Evolutionary conservation across 192 early-diverging fungal species (phyloP), one percentile per base, ranked within the genome.

Genomic region (Piromyces sp.): DNA sequence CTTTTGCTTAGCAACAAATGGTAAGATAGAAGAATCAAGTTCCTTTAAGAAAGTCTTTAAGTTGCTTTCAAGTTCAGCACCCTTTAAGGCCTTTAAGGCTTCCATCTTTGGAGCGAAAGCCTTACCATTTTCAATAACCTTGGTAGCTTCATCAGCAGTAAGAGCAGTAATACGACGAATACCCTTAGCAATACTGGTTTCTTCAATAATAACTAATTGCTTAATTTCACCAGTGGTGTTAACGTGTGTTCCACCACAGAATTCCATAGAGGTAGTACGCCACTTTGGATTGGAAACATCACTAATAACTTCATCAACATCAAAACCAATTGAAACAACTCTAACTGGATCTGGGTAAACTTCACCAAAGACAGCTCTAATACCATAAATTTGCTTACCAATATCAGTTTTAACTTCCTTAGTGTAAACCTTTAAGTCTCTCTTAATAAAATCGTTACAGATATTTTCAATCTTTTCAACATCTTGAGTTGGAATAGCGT

Each of bases 181-280:
- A 83, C 97, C 97, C 92, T 97, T 97, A 86, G 96, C 94, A 84
- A 98, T 95, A 86, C 93, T 93, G 30, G 87, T 82, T 85, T 98
- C 97, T 89, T 99, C 97, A 78, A 95, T 85, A 81, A 98, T 90
- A 33, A 89, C 90, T 86, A 97, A 92, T 33, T 88, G 85, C 87
- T 95, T 96, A 82, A 99, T 95, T 79, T 97, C 95, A 13, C 92
- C 90, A 2, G 97, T 99, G 86, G 91, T 89, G 30, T 89, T 87
- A 30, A 98, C 96, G 82, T 99, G 97, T 87, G 97, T 98, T 84
- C 97, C 97, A 83, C 97, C 97, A 85, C 97, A 99, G 87, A 99
- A 96, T 88, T 99, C 97, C 81, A 99, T 92, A 42, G 94, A 95
- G 81, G 92, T 92, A 78, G 88, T 88, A 22, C 85, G 84, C 97